phyloP scores from a whole-genome alignment of 192 early-diverging fungal genomes.

The Spinellus fusiger region DNA sequence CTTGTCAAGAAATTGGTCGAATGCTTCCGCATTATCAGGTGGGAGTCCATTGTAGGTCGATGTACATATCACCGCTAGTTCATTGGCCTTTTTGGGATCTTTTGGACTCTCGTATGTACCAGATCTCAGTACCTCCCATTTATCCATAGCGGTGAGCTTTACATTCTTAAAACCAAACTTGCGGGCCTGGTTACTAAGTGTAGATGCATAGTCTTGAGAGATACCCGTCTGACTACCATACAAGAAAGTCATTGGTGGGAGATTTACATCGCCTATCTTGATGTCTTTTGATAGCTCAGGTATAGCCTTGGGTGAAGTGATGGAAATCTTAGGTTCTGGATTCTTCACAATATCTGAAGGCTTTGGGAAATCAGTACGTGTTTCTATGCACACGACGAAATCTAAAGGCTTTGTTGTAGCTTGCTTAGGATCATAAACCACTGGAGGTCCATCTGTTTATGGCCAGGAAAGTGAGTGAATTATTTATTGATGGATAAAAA shows the following conservation, averaged over 20 bases:
- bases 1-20: constrained; percentile 30
- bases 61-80: constrained; percentile 25
- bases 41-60: constrained; percentile 36
- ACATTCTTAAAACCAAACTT: constrained; percentile 34
- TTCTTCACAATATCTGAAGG: constrained; percentile 8
- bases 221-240: constrained; percentile 55
- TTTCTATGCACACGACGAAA: constrained; percentile 28
- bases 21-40: constrained; percentile 44
- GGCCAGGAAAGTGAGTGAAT: neutral
- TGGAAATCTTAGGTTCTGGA: neutral
- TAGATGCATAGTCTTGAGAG: constrained; percentile 41
- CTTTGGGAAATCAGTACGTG: constrained; percentile 26
- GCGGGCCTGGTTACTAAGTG: constrained; percentile 30
- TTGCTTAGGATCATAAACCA: constrained; percentile 18
- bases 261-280: neutral
- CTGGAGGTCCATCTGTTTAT: constrained; percentile 16
- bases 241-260: constrained; percentile 40
- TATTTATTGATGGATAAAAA: neutral
- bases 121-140: constrained; percentile 29
- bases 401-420: constrained; percentile 32
- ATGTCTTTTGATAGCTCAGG: neutral
- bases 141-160: constrained; percentile 29
- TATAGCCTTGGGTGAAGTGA: neutral
- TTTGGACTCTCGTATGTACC: constrained; percentile 9
- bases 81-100: neutral